Conservation (phyloP, 495 filamentous ascomycete genomes). For the Penicillium pulvis region DNA sequence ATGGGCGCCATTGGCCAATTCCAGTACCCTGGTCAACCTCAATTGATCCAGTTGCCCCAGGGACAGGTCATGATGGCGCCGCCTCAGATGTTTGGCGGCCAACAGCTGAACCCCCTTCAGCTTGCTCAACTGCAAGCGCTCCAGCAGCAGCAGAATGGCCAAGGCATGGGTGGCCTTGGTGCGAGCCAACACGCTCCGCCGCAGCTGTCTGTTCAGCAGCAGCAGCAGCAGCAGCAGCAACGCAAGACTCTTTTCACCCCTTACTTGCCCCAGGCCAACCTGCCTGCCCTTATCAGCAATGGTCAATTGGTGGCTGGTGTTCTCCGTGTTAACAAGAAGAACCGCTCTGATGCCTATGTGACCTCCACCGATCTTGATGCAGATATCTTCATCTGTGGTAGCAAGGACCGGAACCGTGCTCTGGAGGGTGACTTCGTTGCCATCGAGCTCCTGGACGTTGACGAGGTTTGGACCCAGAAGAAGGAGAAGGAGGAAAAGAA, state of each 20-base stretch:
- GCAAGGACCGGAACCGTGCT: conserved; percentile 95
- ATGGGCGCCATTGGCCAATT: conserved; percentile 84
- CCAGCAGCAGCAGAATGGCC: conserved; percentile 81
- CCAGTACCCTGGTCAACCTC: conserved; percentile 89
- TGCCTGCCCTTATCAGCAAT: conserved; percentile 87
- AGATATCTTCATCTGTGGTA: conserved; percentile 99
- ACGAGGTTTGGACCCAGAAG: conserved; percentile 98
- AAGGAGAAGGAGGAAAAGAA: conserved; percentile 99
- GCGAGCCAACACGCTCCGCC: conserved; percentile 77
- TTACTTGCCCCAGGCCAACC: conserved; percentile 91
- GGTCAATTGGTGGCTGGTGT: conserved; percentile 96
- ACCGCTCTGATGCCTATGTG: conserved; percentile 96
- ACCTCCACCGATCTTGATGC: conserved; percentile 93
- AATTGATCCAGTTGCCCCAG: conserved; percentile 82
- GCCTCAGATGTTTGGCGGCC: conserved; percentile 75
- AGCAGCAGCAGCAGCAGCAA: conserved; percentile 84
- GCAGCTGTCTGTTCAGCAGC: conserved; percentile 56
- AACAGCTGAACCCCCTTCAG: conserved; percentile 88
- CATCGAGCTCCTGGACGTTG: conserved; percentile 94
- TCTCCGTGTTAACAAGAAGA: conserved; percentile 98
- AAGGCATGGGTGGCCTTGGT: conserved; percentile 66
- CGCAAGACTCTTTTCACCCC: conserved; percentile 98
- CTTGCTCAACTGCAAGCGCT: conserved; percentile 89
- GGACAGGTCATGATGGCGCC: conserved; percentile 75
- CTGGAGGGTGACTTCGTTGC: conserved; percentile 95